Conservation (phyloP, 2,329 filamentous ascomycete genomes). For the Sporothrix phasma region DNA sequence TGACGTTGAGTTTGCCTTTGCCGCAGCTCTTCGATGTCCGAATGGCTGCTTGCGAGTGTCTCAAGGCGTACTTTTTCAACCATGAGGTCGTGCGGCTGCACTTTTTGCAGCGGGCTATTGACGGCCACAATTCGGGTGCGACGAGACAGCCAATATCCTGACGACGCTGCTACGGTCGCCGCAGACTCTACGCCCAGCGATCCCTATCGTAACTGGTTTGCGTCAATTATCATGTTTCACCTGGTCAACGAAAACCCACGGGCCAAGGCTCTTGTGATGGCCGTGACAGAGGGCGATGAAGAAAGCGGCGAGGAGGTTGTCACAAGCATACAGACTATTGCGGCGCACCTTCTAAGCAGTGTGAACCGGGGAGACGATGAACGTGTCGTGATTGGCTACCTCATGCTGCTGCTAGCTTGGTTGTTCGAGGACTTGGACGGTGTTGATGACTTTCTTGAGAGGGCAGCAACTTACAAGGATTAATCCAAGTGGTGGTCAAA, state of each 20-base stretch:
- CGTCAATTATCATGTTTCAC: slow-evolving; percentile 76
- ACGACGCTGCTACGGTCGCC: slow-evolving; percentile 66
- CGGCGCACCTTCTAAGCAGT: slow-evolving; percentile 74
- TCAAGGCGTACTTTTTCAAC: slow-evolving; percentile 83
- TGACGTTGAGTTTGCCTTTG: slow-evolving; percentile 60
- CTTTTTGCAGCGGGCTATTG: slow-evolving; percentile 80
- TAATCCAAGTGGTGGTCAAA: slow-evolving; percentile 63
- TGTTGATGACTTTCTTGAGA: slow-evolving; percentile 88
- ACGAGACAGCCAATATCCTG: slow-evolving; percentile 81
- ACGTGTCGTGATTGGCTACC: slow-evolving; percentile 69
- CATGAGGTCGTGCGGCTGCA: slow-evolving; percentile 75
- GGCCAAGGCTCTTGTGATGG: slow-evolving; percentile 70
- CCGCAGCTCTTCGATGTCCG: slow-evolving; percentile 67
- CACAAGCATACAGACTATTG: slow-evolving; percentile 80
- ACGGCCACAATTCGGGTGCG: slow-evolving; percentile 69
- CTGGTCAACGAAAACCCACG: slow-evolving; percentile 69
- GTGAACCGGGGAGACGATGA: slow-evolving; percentile 69
- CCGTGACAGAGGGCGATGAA: slow-evolving; percentile 79
- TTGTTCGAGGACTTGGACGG: slow-evolving; percentile 85
- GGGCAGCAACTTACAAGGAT: slow-evolving; percentile 80
- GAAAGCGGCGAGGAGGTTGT: slow-evolving; percentile 88
- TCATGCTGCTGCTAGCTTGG: slow-evolving; percentile 84
- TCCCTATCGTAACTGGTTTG: slow-evolving; percentile 84
- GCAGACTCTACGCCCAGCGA: slow-evolving; percentile 56
- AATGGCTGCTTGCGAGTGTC: slow-evolving; percentile 75